Conservation (phyloP, 2,329 filamentous ascomycete species). For the Pseudogymnoascus pannorum region DNA sequence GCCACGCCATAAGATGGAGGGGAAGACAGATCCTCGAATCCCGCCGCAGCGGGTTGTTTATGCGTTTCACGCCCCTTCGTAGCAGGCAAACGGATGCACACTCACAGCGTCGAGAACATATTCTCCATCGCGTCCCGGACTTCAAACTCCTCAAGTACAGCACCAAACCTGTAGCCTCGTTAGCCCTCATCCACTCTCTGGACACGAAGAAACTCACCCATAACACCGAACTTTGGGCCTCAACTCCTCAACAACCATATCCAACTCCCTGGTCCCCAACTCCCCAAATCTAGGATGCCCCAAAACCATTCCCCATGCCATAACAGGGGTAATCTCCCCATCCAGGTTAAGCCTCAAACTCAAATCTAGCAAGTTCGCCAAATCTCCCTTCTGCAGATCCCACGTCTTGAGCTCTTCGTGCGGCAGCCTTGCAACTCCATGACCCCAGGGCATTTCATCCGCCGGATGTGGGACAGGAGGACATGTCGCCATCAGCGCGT, state of each 20-base stretch:
- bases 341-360: constrained; percentile 77
- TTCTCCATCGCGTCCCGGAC: constrained; percentile 33
- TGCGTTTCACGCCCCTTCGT: background rate
- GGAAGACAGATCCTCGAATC: background rate
- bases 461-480: constrained; percentile 53
- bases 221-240: constrained; percentile 82
- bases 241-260: constrained; percentile 64
- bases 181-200: constrained; percentile 12
- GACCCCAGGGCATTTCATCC: constrained; percentile 47
- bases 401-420: constrained; percentile 52
- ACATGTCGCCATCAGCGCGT: constrained; percentile 88
- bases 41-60: background rate
- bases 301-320: constrained; percentile 83
- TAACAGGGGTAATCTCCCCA: constrained; percentile 88
- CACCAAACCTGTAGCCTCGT: constrained; percentile 48
- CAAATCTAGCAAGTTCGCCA: constrained; percentile 75
- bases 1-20: background rate
- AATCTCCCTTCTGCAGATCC: constrained; percentile 67
- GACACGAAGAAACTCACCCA: constrained; percentile 54
- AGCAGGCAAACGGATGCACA: background rate
- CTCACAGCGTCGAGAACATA: constrained; percentile 19
- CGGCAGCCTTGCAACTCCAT: constrained; percentile 19
- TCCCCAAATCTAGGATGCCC: constrained; percentile 61
- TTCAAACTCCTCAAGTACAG: constrained; percentile 62
- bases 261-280: constrained; percentile 62